Base-by-base conservation (phyloP, 139 green algal genomes). In the Chlorella sp. region DNA sequence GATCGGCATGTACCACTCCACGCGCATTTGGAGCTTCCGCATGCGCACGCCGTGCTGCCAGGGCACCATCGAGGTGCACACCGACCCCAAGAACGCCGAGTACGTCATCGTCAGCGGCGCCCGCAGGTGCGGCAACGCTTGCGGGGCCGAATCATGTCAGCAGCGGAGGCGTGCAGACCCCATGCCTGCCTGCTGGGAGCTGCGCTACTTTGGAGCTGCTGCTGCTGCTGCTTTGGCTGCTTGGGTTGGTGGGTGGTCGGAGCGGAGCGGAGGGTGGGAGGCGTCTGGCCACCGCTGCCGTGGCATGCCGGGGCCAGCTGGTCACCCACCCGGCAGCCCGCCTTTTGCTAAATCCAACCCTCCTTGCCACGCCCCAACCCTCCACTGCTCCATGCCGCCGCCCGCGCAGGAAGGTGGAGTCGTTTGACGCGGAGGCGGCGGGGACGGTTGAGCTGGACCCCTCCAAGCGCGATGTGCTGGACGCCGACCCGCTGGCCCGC, bases 21-120 rank as follows among this genome's bases (percentile, higher is more conserved):
- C 96, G 34, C 96, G 95, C 80, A 94, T 99, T 28, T 98, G 94
- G 95, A 89, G 88, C 64, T 99, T 99, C 89, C 81, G 60, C 46
- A 99, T 99, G 96, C 86, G 73, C 20, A 91, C 95, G 43, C 93
- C 97, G 56, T 99, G 97, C 90, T 98, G 95, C 88, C 86, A 88
- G 80, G 65, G 87, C 36, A 72, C 60, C 36, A 98, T 99, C 70
- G 95, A 96, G 78, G 94, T 99, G 14, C 92, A 95, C 51, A 98
- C 96, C 54, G 96, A 99, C 88, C 97, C 97, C 30, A 97, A 97
- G 76, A 95, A 94, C 65, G 86, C 91, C 4, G 94, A 98, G 60
- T 99, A 99, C 88, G 81, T 92, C 2, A 88, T 98, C 11, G 91
- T 95, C 26, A 81, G 86, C 36, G 94, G 94, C 32, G 26, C 85